Base-by-base conservation (phyloP, 202 grass and related monocot species). In the Brachypodium distachyon region DNA sequence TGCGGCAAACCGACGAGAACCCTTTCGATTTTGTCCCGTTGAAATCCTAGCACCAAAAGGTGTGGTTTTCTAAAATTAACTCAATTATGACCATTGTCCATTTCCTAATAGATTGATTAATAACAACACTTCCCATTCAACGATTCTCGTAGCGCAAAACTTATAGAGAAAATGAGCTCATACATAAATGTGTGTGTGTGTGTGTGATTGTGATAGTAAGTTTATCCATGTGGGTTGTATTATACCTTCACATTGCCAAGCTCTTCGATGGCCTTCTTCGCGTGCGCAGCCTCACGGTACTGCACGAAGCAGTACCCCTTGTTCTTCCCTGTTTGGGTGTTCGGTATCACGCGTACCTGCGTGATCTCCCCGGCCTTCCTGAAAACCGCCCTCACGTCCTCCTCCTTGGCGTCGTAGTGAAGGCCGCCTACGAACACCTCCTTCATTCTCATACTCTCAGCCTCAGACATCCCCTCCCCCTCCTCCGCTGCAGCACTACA, bases 381-480 rank as follows among this genome's bases (percentile, higher is more conserved):
- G 8, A 90, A 85, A 41, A 71, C 88, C 23, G 31, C 65, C 51
- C 79, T 88, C 61, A 94, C 62, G 39, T 94, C 85, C 26, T 78
- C 83, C 68, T 94, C 87, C 80, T 47, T 77, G 0, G 86, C 82
- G 9, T 84, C 82, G 73, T 83, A 81, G 55, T 81, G 33, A 46
- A 94, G 69, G 29, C 85, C 91, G 33, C 87, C 91, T 60, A 94
- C 84, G 62, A 94, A 94, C 59, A 90, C 87, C 76, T 94, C 91
- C 6, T 60, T 90, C 43, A 62, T 81, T 78, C 53, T 88, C 80
- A 21, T 77, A 52, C 54, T 94, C 80, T 83, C 79, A 25, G 75
- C 23, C 61, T 84, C 85, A 2, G 82, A 78, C 16, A 86, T 80
- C 64, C 44, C 76, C 2, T 26, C 76, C 54, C 65, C 47, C 49